phyloP scores from a whole-genome alignment of 306 rosid genomes.

The Fagus crenata region DNA sequence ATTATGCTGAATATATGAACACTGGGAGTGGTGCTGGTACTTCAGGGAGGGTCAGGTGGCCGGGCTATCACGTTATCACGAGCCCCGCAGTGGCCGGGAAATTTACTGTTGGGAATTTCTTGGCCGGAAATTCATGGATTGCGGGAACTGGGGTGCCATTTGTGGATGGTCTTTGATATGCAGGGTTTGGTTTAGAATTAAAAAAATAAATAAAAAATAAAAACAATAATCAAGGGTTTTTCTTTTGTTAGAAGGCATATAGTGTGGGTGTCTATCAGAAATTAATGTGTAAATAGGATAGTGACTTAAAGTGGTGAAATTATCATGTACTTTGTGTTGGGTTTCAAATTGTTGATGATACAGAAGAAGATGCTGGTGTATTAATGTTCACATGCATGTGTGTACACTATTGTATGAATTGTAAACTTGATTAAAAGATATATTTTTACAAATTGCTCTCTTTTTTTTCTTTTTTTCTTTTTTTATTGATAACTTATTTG shows the following conservation, averaged over 20 bases:
- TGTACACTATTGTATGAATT: too few species aligned
- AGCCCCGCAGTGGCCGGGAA: conserved; percentile 48
- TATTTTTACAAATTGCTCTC: too few species aligned
- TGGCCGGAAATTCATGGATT: conserved; percentile 68
- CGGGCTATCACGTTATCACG: conserved; percentile 54
- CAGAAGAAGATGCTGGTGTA: conserved; percentile 5
- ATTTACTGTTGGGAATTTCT: conserved; percentile 54
- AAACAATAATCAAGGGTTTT: not conserved
- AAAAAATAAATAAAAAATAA: not conserved
- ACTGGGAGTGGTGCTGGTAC: conserved; percentile 59
- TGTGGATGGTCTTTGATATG: conserved; percentile 43
- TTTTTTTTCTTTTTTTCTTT: too few species aligned
- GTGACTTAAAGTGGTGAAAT: conserved; percentile 3
- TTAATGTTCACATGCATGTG: too few species aligned
- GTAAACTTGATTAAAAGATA: too few species aligned
- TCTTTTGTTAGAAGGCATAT: not conserved
- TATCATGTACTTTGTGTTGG: conserved; percentile 31
- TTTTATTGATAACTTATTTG: too few species aligned
- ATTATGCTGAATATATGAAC: conserved; percentile 72
- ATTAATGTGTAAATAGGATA: conserved; percentile 8
- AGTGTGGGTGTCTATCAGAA: not conserved
- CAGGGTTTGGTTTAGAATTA: not conserved
- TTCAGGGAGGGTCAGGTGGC: conserved; percentile 63
- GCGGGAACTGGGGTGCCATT: conserved; percentile 63
- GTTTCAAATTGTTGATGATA: conserved; percentile 20